A percentile compares a stretch with the other conserved stretches of the same genome.
phyloP scores from a whole-genome alignment of 2,329 filamentous ascomycete genomes.

The Phaeosphaeria sp. region DNA sequence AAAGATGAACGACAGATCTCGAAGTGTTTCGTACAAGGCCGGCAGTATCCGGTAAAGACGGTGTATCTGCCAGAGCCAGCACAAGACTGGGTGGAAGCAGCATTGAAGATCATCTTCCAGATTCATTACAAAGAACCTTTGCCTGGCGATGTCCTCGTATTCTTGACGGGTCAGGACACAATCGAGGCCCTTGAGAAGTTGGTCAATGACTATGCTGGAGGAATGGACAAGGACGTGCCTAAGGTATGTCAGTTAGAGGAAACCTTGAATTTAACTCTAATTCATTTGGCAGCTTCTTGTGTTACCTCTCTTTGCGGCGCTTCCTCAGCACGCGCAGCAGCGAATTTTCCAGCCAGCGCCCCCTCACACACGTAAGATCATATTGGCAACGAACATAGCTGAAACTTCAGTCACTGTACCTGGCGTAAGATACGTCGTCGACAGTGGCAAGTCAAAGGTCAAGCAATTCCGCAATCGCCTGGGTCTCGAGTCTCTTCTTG shows the following conservation, averaged over 20 bases:
- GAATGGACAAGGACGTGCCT: constrained; percentile 76
- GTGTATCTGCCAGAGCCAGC: constrained; percentile 77
- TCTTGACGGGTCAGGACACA: constrained; percentile 90
- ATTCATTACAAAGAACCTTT: constrained; percentile 87
- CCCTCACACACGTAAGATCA: constrained; percentile 82
- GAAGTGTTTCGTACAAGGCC: constrained; percentile 78
- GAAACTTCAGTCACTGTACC: constrained; percentile 97
- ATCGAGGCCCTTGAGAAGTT: constrained; percentile 83
- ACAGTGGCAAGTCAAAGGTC: constrained; percentile 91
- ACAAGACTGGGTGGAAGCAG: constrained; percentile 80
- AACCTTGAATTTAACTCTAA: no score
- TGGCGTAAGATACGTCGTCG: constrained; percentile 88
- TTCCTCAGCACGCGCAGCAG: constrained; percentile 86
- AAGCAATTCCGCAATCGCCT: constrained; percentile 87
- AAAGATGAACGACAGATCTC: constrained; percentile 30
- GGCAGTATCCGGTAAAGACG: constrained; percentile 84
- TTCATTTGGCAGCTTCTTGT: constrained; percentile 59
- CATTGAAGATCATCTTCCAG: constrained; percentile 82
- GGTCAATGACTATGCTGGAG: constrained; percentile 78
- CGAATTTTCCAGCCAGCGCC: constrained; percentile 80
- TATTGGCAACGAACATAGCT: constrained; percentile 96
- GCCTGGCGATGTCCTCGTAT: constrained; percentile 93
- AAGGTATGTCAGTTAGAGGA: constrained; percentile 63
- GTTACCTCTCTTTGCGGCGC: constrained; percentile 86
- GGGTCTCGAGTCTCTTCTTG: constrained; percentile 87